Evolutionary conservation across 1,139 yeast species (phyloP).

Genomic region (Pichia sp.): DNA sequence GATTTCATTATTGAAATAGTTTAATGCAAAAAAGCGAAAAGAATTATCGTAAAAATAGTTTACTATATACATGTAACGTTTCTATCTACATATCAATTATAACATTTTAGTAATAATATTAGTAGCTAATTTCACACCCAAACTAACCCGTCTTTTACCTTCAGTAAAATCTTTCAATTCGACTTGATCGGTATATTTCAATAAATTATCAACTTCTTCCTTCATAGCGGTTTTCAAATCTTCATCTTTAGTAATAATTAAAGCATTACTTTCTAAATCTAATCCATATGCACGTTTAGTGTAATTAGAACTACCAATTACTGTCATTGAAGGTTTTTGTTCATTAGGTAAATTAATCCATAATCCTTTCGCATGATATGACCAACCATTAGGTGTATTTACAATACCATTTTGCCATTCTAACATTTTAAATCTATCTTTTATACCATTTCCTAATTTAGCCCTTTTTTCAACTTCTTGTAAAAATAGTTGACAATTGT

Average conservation of each 20-base stretch:
- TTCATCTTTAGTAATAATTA: slow-evolving; percentile 65
- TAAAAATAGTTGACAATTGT: slow-evolving; percentile 67
- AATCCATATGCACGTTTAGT: slow-evolving; percentile 83
- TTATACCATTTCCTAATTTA: slow-evolving; percentile 31
- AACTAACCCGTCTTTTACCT: slow-evolving; percentile 54
- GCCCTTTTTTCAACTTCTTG: slow-evolving; percentile 33
- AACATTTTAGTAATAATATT: slow-evolving; percentile 60
- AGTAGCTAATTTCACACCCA: slow-evolving; percentile 60
- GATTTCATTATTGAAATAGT: too few species aligned
- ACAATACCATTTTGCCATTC: slow-evolving; percentile 91
- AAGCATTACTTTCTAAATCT: slow-evolving; percentile 84
- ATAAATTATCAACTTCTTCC: slow-evolving; percentile 57
- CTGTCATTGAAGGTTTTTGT: slow-evolving; percentile 59
- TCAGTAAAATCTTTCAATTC: slow-evolving; percentile 46
- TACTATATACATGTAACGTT: not conserved
- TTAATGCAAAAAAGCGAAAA: not conserved
- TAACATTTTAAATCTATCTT: slow-evolving; percentile 45
- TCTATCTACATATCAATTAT: too few species aligned
- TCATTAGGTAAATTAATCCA: slow-evolving; percentile 72
- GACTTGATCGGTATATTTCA: slow-evolving; percentile 46
- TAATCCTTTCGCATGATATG: slow-evolving; percentile 96
- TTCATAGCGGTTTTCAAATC: slow-evolving; percentile 52
- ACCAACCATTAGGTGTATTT: slow-evolving; percentile 83
- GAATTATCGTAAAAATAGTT: not conserved
- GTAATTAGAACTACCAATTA: slow-evolving; percentile 89